Percentiles rank a stretch among this genome's conserved stretches.
Evolutionary conservation across 345 rosid genomes (phyloP).

Genomic region (Brassica cretica): DNA sequence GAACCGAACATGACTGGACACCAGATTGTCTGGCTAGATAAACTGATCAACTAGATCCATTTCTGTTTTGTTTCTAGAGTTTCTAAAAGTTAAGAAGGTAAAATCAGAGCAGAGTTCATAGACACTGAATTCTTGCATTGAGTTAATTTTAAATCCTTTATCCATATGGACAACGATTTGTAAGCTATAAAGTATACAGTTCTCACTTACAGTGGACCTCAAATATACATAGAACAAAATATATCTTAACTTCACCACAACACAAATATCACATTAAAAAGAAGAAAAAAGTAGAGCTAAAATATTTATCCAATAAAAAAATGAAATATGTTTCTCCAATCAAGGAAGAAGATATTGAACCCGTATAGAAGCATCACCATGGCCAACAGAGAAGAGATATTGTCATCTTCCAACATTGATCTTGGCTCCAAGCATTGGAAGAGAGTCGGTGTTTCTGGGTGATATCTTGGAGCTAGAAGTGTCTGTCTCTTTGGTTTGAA

Average conservation of each 20-base stretch:
- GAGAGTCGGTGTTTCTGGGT: background rate
- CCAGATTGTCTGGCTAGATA: background rate
- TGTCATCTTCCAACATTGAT: conserved; percentile 31
- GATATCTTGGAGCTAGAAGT: conserved; percentile 2
- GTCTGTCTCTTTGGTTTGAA: background rate
- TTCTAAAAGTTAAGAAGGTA: no score
- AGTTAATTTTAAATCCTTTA: no score
- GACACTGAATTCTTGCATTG: no score
- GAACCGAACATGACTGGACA: no score
- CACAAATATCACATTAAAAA: background rate
- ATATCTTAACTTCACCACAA: background rate
- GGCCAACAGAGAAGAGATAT: background rate
- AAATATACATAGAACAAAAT: background rate
- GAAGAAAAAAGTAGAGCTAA: background rate
- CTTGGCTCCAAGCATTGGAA: conserved; percentile 23
- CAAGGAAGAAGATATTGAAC: background rate
- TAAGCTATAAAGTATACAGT: no score
- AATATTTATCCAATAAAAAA: conserved; percentile 2
- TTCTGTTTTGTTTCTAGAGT: background rate
- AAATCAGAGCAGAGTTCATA: no score
- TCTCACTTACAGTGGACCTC: background rate
- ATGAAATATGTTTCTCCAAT: conserved; percentile 4
- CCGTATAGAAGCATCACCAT: conserved; percentile 13
- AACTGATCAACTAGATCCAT: background rate
- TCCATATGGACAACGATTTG: no score